Percentiles rank a stretch among this genome's conserved stretches.
These are phyloP conservation scores for Corylus americana DNA, from an alignment of 306 rosid genomes.

Conservation along the genomic window DNA sequence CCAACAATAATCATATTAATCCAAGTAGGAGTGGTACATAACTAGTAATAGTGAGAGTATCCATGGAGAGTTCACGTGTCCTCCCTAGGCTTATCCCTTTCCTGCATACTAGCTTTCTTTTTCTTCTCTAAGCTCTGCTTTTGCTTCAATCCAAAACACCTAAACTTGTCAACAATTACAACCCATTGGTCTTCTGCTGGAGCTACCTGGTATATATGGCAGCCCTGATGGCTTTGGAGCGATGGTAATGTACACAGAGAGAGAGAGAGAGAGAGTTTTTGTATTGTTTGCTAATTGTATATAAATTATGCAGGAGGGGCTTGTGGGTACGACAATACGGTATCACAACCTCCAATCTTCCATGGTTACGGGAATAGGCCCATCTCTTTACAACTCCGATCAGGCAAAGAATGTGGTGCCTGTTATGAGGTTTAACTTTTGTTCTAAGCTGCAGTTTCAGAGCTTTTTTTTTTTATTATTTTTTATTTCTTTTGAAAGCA, in stretches of 20 bases:
- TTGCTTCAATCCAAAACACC: slow-evolving; percentile 21
- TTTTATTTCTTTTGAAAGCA: too few relatives aligned
- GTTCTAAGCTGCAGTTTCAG: neutral
- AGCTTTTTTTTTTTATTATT: neutral
- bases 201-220: slow-evolving; percentile 57
- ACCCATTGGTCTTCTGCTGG: slow-evolving; percentile 40
- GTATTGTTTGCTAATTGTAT: neutral
- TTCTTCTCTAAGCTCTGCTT: slow-evolving; percentile 31
- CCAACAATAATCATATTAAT: neutral
- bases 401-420: slow-evolving; percentile 50
- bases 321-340: slow-evolving; percentile 51
- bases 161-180: slow-evolving; percentile 27
- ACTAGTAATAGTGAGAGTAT: neutral
- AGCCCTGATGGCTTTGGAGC: slow-evolving; percentile 41
- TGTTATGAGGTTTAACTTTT: slow-evolving; percentile 37
- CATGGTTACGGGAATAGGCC: slow-evolving; percentile 41
- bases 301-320: slow-evolving; percentile 30
- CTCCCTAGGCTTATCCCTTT: neutral
- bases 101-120: slow-evolving; percentile 13
- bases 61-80: slow-evolving; percentile 20
- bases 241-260: slow-evolving; percentile 22
- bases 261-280: neutral
- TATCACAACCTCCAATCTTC: slow-evolving; percentile 41
- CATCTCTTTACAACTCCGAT: slow-evolving; percentile 38
- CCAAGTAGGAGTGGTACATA: neutral